Percentiles rank a stretch among this genome's conserved stretches.
Evolutionary conservation across 164 flowering plant species (phyloP).

Genomic region (Chimonanthus salicifolius): DNA sequence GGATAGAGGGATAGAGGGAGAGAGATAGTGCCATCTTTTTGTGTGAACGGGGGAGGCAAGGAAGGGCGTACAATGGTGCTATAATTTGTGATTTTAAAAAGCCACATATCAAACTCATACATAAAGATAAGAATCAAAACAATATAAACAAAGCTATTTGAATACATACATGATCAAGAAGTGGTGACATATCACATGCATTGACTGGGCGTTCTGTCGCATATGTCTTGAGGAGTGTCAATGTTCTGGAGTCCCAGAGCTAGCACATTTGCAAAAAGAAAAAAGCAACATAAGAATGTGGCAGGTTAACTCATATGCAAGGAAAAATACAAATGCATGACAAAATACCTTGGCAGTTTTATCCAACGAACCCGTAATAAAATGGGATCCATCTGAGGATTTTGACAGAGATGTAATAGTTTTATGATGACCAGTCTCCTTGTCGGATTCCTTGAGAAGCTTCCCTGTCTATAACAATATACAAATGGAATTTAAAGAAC

Average conservation of each 20-base stretch:
- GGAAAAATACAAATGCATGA: neutral
- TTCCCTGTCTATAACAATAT: constrained; percentile 67
- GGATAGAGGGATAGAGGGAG: no score
- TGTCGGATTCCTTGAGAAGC: constrained; percentile 67
- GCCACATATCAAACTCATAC: neutral
- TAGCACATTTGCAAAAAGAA: constrained; percentile 14
- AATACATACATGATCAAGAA: constrained; percentile 74
- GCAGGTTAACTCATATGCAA: neutral
- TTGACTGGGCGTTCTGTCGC: constrained; percentile 88
- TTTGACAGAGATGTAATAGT: constrained; percentile 72
- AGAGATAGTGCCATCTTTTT: no score
- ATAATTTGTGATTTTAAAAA: no score
- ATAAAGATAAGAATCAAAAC: neutral
- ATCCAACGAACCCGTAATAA: constrained; percentile 82
- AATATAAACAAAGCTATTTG: neutral
- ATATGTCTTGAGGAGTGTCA: constrained; percentile 81
- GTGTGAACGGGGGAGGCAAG: no score
- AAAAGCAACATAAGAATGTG: neutral
- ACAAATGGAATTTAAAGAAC: neutral
- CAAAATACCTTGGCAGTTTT: constrained; percentile 78
- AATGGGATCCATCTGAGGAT: constrained; percentile 77
- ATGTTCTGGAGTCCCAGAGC: constrained; percentile 93
- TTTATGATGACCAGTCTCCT: constrained; percentile 76
- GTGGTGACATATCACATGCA: constrained; percentile 92
- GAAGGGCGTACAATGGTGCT: no score